Evolutionary conservation across 192 early-diverging fungal genomes (phyloP).

Genomic region (Allomyces macrogynus): DNA sequence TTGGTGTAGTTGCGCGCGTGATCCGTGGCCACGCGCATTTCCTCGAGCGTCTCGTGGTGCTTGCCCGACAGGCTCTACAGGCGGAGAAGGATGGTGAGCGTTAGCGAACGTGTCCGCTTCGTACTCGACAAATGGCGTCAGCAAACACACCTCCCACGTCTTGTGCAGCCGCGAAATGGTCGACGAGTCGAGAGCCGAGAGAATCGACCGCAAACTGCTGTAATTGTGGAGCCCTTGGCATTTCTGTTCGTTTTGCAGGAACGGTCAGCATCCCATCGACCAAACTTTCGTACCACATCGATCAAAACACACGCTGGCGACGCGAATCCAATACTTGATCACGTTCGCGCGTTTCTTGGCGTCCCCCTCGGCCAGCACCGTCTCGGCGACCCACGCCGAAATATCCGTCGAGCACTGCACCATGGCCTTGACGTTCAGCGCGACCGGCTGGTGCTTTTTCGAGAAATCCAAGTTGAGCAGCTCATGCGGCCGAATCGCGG

Average conservation of each 20-base stretch:
- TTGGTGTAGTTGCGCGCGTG: slow-evolving; percentile 18
- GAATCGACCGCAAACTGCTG: slow-evolving; percentile 22
- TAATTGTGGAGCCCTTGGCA: slow-evolving; percentile 20
- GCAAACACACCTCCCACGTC: slow-evolving; percentile 17
- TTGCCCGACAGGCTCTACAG: slow-evolving; percentile 11
- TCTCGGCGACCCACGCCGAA: slow-evolving; percentile 69
- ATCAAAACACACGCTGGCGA: slow-evolving; percentile 20
- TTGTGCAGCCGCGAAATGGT: slow-evolving; percentile 22
- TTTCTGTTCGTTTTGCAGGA: slow-evolving; percentile 1
- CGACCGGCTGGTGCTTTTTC: slow-evolving; percentile 37
- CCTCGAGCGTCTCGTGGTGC: slow-evolving; percentile 11
- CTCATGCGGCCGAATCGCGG: slow-evolving; percentile 66
- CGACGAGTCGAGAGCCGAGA: slow-evolving; percentile 22
- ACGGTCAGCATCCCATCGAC: too few relatives aligned
- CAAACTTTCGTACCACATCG: too few relatives aligned
- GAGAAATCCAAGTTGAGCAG: slow-evolving; percentile 55
- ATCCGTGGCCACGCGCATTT: slow-evolving; percentile 12
- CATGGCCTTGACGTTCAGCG: slow-evolving; percentile 71
- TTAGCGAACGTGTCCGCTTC: too few relatives aligned
- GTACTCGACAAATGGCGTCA: too few relatives aligned
- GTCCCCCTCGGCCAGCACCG: slow-evolving; percentile 63
- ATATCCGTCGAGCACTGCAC: slow-evolving; percentile 68
- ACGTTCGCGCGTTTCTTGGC: slow-evolving; percentile 49
- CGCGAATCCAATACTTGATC: slow-evolving; percentile 67
- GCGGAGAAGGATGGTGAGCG: too few relatives aligned